Percentiles rank a stretch among this genome's conserved stretches.
These are phyloP conservation scores for Aspergillus ochraceus DNA, from an alignment of 2,329 filamentous ascomycete species.

Conservation along the genomic window DNA sequence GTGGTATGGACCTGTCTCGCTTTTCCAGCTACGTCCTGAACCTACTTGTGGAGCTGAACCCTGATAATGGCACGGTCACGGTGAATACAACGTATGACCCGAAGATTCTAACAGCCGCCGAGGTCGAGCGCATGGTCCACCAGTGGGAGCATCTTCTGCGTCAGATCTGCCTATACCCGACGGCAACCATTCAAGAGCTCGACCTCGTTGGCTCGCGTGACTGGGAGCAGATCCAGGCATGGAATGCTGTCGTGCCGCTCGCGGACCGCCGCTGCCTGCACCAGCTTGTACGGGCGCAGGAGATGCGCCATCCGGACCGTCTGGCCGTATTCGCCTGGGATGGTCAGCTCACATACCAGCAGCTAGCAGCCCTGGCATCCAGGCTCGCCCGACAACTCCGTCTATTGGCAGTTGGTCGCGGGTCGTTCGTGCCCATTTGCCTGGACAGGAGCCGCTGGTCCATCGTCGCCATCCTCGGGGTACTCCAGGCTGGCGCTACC, in stretches of 20 bases:
- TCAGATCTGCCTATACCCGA: not conserved
- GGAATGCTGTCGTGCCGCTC: not conserved
- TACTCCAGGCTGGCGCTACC: constrained; percentile 21
- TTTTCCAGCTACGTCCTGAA: not conserved
- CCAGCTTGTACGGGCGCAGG: not conserved
- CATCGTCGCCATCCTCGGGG: constrained; percentile 20
- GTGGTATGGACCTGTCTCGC: not conserved
- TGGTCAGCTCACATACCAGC: not conserved
- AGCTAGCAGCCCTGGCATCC: not conserved
- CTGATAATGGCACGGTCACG: not conserved
- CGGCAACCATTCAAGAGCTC: not conserved
- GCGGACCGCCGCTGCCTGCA: not conserved
- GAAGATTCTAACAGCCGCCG: not conserved
- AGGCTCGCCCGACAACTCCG: not conserved
- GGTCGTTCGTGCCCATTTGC: not conserved
- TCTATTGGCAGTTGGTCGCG: not conserved
- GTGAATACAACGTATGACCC: not conserved
- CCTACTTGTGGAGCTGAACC: too few relatives aligned
- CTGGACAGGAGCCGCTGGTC: constrained; percentile 10
- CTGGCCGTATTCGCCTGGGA: not conserved
- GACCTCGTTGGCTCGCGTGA: not conserved
- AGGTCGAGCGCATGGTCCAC: not conserved
- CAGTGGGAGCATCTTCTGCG: not conserved
- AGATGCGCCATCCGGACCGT: not conserved
- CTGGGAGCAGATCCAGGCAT: not conserved